These are phyloP conservation scores for Naganishia friedmannii DNA, from an alignment of 768 basidiomycete species.

Conservation along the genomic window DNA sequence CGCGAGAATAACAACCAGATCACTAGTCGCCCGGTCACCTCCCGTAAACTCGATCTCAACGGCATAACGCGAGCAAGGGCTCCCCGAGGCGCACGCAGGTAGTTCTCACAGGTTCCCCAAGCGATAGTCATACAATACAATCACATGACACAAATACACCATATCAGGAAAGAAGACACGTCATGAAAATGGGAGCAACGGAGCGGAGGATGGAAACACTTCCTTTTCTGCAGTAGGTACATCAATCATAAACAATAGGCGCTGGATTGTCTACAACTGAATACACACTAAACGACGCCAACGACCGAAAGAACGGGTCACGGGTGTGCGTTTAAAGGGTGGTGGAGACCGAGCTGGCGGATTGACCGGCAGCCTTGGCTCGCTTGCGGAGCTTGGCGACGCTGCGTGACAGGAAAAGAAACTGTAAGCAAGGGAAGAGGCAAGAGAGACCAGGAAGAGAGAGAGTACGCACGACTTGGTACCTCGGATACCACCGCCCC, in stretches of 20 bases:
- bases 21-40: too few species aligned
- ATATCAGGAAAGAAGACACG: too few species aligned
- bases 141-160: too few species aligned
- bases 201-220: too few species aligned
- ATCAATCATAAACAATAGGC: not conserved
- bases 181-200: too few species aligned
- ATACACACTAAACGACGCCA: not conserved
- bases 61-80: too few species aligned
- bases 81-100: too few species aligned
- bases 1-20: too few species aligned
- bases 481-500: conserved; percentile 95
- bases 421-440: not conserved
- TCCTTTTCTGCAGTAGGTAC: not conserved
- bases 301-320: not conserved
- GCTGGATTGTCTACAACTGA: not conserved
- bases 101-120: too few species aligned
- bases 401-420: conserved; percentile 52
- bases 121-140: too few species aligned
- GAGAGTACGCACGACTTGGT: conserved; percentile 62
- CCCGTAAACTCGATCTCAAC: too few species aligned
- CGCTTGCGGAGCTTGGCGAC: conserved; percentile 89
- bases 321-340: conserved; percentile 48
- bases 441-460: not conserved
- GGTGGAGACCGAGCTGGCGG: conserved; percentile 51
- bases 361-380: conserved; percentile 78